Percentiles rank a stretch among this genome's conserved stretches.
phyloP scores from a whole-genome alignment of 2,329 filamentous ascomycete species.

The Nothopassalora personata region DNA sequence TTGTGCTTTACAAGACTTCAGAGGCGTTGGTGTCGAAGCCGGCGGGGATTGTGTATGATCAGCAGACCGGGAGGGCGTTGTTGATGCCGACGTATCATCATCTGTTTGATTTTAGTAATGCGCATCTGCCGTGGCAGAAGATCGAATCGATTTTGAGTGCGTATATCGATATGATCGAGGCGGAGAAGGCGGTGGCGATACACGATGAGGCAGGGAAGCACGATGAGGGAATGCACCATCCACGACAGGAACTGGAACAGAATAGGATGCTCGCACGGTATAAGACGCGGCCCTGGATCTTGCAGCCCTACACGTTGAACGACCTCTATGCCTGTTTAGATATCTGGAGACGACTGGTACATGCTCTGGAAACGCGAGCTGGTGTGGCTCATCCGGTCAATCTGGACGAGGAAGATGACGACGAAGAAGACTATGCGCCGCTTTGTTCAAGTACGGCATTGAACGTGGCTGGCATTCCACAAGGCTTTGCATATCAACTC shows the following conservation, averaged over 20 bases:
- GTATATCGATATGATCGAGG: conserved; percentile 33
- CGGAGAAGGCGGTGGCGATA: conserved; percentile 31
- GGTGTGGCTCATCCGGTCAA: conserved; percentile 19
- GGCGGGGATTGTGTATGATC: conserved; percentile 31
- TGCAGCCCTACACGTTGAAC: conserved; percentile 30
- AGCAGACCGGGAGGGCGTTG: conserved; percentile 27
- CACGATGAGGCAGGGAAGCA: conserved; percentile 24
- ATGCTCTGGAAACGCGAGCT: conserved; percentile 26
- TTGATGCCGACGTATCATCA: conserved; percentile 34
- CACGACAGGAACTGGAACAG: conserved; percentile 13
- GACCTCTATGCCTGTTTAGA: conserved; percentile 28
- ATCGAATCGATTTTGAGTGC: conserved; percentile 31
- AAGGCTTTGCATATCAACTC: conserved; percentile 32
- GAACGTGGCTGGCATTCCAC: conserved; percentile 26
- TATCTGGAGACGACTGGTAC: conserved; percentile 28
- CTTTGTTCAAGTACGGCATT: conserved; percentile 27
- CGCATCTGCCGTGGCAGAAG: conserved; percentile 31
- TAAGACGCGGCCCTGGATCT: conserved; percentile 29
- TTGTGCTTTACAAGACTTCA: conserved; percentile 29
- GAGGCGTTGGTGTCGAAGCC: conserved; percentile 29
- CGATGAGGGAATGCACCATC: conserved; percentile 6
- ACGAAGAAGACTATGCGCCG: conserved; percentile 24
- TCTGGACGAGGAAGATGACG: conserved; percentile 17
- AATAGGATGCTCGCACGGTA: conserved; percentile 19
- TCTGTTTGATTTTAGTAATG: conserved; percentile 28